A percentile compares a stretch with the other conserved stretches of the same genome.
These are phyloP conservation scores for Panaeolus papilionaceus DNA, from an alignment of 768 basidiomycete genomes.

Conservation along the genomic window DNA sequence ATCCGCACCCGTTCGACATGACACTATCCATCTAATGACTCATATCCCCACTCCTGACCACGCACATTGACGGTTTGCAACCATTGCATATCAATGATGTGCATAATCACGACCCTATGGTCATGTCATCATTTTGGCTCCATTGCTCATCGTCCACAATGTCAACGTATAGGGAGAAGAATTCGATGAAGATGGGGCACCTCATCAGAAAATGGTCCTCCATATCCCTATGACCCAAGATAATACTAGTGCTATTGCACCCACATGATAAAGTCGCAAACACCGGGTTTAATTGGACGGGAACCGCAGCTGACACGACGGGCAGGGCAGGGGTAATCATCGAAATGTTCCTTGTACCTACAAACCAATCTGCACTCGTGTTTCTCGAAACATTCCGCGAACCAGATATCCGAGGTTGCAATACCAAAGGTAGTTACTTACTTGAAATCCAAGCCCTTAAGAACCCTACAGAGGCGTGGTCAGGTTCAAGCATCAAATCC, in stretches of 20 bases:
- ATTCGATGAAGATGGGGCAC: slow-evolving; percentile 85
- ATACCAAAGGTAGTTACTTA: neutral
- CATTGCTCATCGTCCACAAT: slow-evolving; percentile 8
- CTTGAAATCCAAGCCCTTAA: neutral
- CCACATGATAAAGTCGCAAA: neutral
- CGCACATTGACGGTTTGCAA: neutral
- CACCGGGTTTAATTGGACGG: slow-evolving; percentile 5
- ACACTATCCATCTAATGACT: slow-evolving; percentile 25
- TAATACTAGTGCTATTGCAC: slow-evolving; percentile 15
- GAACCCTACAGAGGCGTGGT: neutral
- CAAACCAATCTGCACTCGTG: slow-evolving; percentile 1
- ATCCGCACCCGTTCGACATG: neutral
- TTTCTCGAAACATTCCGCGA: neutral
- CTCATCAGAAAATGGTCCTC: slow-evolving; percentile 84
- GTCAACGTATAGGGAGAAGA: slow-evolving; percentile 57
- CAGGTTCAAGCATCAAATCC: slow-evolving; percentile 11
- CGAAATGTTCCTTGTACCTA: neutral
- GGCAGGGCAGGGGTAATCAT: neutral
- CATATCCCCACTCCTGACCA: neutral
- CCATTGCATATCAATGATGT: neutral
- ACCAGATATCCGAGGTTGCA: neutral
- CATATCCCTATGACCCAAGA: slow-evolving; percentile 44
- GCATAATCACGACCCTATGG: neutral
- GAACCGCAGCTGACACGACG: neutral
- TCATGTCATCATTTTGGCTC: neutral